phyloP scores from a whole-genome alignment of 306 rosid species.

The Vigna unguiculata region DNA sequence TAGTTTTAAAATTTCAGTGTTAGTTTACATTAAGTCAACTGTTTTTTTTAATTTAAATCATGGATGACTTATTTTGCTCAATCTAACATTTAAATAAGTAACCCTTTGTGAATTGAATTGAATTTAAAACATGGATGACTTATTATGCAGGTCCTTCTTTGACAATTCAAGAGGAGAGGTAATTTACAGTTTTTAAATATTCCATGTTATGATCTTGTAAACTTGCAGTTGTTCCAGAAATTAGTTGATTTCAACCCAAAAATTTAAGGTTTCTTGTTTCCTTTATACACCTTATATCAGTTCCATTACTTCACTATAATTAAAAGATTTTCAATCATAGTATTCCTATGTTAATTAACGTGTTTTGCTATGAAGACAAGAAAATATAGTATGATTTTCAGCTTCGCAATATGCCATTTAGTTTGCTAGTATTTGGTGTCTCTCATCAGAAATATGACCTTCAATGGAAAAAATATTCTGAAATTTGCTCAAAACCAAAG shows the following conservation, averaged over 20 bases:
- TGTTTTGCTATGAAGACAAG: background rate
- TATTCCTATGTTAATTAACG: background rate
- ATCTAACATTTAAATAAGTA: background rate
- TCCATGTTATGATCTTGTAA: background rate
- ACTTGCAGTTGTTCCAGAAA: background rate
- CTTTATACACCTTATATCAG: too few species aligned
- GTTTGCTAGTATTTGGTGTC: background rate
- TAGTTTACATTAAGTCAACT: too few species aligned
- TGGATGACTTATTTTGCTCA: background rate
- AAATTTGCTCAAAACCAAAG: background rate
- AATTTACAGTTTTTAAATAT: background rate
- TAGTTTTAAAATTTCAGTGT: too few species aligned
- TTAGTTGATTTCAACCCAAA: background rate
- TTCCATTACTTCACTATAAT: background rate
- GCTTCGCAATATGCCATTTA: background rate
- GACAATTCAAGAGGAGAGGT: background rate
- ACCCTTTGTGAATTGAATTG: background rate
- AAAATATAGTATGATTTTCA: background rate
- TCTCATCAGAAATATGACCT: background rate
- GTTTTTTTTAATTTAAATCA: too few species aligned
- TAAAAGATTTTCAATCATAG: background rate
- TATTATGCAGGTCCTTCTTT: background rate
- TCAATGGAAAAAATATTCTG: background rate
- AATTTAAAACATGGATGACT: too few species aligned
- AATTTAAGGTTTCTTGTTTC: background rate